phyloP scores from a whole-genome alignment of 192 early-diverging fungal genomes.

The Coemansia sp. region DNA sequence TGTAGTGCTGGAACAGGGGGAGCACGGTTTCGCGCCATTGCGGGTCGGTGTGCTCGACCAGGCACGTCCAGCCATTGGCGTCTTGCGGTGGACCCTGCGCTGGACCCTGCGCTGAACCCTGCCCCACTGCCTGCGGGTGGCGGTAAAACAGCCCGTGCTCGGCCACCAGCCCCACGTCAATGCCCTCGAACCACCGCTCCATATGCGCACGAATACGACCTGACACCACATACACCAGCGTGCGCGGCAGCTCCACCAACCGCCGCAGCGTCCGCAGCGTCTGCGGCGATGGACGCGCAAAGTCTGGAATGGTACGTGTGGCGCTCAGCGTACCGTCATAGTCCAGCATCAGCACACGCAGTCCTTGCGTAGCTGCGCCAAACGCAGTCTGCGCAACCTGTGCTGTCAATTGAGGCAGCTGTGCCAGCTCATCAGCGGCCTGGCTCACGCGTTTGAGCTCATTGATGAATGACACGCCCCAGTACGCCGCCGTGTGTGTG shows the following conservation, averaged over 20 bases:
- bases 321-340: constrained; percentile 96
- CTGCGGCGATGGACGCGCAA: constrained; percentile 80
- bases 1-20: constrained; percentile 96
- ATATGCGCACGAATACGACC: constrained; percentile 88
- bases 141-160: constrained; percentile 99
- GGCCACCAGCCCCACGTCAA: constrained; percentile 88
- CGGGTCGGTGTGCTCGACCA: constrained; percentile 87
- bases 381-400: neutral
- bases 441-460: constrained; percentile 72
- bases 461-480: constrained; percentile 92
- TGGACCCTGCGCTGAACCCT: neutral
- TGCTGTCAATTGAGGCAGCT: constrained; percentile 44
- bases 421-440: constrained; percentile 44
- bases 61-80: constrained; percentile 70
- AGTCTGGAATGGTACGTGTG: constrained; percentile 86
- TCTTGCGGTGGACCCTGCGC: constrained; percentile 10
- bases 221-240: constrained; percentile 93
- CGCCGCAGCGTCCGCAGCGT: constrained; percentile 68
- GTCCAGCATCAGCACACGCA: constrained; percentile 83
- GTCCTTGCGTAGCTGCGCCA: neutral
- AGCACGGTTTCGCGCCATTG: constrained; percentile 90
- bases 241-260: constrained; percentile 74
- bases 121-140: constrained; percentile 67
- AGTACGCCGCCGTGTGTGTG: constrained; percentile 96
- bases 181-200: constrained; percentile 86